Evolutionary conservation across 805 yeast species (phyloP).

Genomic region (Cyberlindnera lachancei): DNA sequence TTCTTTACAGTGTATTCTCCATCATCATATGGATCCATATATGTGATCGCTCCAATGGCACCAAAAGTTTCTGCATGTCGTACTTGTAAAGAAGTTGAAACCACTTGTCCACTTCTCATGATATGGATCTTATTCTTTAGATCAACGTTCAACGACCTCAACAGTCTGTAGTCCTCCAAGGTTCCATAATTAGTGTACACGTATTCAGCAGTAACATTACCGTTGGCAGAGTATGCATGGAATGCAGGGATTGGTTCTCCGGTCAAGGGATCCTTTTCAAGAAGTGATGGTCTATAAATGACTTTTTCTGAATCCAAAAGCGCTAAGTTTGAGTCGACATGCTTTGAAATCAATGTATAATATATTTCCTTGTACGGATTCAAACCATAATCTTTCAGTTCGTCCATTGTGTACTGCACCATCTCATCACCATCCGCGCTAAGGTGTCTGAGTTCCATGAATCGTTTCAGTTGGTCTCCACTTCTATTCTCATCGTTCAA

Average conservation of each 20-base stretch:
- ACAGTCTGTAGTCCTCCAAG: conserved; percentile 40
- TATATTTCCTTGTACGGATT: conserved; percentile 44
- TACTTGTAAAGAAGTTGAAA: conserved; percentile 50
- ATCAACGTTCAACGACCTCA: conserved; percentile 34
- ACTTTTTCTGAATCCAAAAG: conserved; percentile 28
- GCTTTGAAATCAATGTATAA: conserved; percentile 48
- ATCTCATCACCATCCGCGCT: conserved; percentile 24
- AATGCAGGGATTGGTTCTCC: conserved; percentile 46
- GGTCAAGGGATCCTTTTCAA: conserved; percentile 38
- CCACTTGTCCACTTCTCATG: conserved; percentile 41
- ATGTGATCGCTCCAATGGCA: conserved; percentile 47
- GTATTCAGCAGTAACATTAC: conserved; percentile 47
- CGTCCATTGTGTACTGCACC: conserved; percentile 42
- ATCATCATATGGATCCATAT: conserved; percentile 56
- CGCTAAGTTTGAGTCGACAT: conserved; percentile 36
- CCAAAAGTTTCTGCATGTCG: conserved; percentile 56
- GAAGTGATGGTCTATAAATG: conserved; percentile 39
- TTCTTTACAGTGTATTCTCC: conserved; percentile 43
- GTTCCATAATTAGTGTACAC: conserved; percentile 58
- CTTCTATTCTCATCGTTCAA: conserved; percentile 19
- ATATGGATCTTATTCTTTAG: conserved; percentile 53
- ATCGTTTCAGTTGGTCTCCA: conserved; percentile 27
- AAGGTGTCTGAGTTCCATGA: conserved; percentile 22
- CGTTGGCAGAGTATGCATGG: conserved; percentile 60
- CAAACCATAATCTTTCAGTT: conserved; percentile 46